phyloP scores from a whole-genome alignment of 179 eudicot genomes.

The Vitellaria paradoxa region DNA sequence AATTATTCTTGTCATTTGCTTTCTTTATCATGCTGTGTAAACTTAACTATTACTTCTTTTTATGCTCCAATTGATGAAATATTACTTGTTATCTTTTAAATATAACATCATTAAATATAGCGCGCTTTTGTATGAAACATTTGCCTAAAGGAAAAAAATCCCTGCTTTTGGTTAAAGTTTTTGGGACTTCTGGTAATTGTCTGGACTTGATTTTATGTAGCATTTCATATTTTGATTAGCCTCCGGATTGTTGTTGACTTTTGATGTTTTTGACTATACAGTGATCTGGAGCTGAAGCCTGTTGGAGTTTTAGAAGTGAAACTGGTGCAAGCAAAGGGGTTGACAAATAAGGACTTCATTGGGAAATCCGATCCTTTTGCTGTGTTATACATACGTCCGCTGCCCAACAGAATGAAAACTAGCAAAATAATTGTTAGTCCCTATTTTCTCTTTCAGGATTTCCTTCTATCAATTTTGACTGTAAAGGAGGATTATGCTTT shows the following conservation, averaged over 20 bases:
- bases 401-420: slow-evolving; percentile 67
- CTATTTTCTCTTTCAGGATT: slow-evolving; percentile 1
- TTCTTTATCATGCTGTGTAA: too few species aligned
- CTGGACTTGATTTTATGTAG: background rate
- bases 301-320: slow-evolving; percentile 81
- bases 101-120: background rate
- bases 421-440: slow-evolving; percentile 81
- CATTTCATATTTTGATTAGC: background rate
- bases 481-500: background rate
- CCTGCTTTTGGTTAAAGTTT: background rate
- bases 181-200: too few species aligned
- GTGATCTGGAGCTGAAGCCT: slow-evolving; percentile 91
- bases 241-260: background rate
- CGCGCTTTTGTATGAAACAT: background rate
- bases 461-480: background rate
- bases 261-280: slow-evolving; percentile 18
- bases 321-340: slow-evolving; percentile 87
- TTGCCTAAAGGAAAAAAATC: background rate
- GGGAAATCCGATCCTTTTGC: slow-evolving; percentile 99
- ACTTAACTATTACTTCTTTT: too few species aligned
- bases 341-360: slow-evolving; percentile 82
- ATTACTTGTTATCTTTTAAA: background rate
- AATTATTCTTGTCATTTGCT: too few species aligned
- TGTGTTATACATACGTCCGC: slow-evolving; percentile 74
- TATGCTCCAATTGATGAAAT: too few species aligned